Base-by-base conservation (phyloP, 2,329 filamentous ascomycete genomes). In the Aspergillus costaricaensis region DNA sequence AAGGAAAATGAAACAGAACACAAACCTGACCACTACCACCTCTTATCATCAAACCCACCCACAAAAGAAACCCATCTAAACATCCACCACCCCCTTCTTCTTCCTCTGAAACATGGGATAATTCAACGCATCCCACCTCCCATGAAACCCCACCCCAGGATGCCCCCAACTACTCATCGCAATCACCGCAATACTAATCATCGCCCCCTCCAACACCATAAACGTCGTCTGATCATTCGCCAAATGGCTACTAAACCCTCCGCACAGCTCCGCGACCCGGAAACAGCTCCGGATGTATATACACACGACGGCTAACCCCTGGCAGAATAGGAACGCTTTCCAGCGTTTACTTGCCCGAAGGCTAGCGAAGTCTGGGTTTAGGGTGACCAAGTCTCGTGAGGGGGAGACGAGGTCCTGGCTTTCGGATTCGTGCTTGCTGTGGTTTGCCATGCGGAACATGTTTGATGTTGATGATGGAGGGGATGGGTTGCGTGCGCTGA, bases 121-220 rank as follows among this genome's bases (percentile, higher is more conserved):
- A 19, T 50, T 30, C 47, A 50, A 50, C 4, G 23, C 23, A 25
- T 30, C 25, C 47, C 47, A 50, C 27, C 47, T 32, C 8, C 47
- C 47, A 17, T 30, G n/a, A 3, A 50, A 50, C 9, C 47, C 47
- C 10, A 50, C 17, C 2, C 47, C 47, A 0, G 47, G 47, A 32
- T 50, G 47, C 1, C 47, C 47, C 47, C 47, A 50, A 3, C 25
- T 50, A 30, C 47, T 51, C 54, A 57, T 47, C 4, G 43, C 17
- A 30, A 57, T 57, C 5, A 57, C 54, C 3, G 65, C 64, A 23
- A 68, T 63, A 1, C 59, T 19, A 21, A 85, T 81, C 80, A 84
- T 83, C 4, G 77, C 75, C 19, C 82, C 81, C 64, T 85, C 83
- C 3, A 85, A 70, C 5, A 79, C 70, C 66, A 85, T 80, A 66